Conservation (phyloP, 257 asterid species). For the Nicotiana knightiana region DNA sequence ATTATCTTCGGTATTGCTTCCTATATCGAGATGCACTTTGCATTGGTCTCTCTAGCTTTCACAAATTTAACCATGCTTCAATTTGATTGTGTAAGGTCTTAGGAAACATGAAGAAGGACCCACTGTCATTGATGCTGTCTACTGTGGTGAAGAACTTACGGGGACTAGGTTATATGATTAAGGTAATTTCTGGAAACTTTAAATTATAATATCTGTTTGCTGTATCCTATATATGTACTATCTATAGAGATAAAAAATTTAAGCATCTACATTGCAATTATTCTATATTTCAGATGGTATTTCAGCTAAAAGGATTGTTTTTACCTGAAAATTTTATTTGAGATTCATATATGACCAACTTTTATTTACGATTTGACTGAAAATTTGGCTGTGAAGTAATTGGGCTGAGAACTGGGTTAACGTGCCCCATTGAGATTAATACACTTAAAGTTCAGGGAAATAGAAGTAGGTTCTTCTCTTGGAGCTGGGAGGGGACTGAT, state of each 20-base stretch:
- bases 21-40: background rate
- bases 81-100: conserved; percentile 48
- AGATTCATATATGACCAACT: background rate
- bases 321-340: background rate
- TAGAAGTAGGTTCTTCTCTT: background rate
- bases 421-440: background rate
- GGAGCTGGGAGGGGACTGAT: background rate
- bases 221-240: conserved; percentile 11
- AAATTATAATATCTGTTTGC: background rate
- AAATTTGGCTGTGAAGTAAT: background rate
- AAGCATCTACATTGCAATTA: background rate
- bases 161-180: conserved; percentile 66
- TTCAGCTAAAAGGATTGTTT: background rate
- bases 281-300: background rate
- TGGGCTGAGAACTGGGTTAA: background rate
- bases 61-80: background rate
- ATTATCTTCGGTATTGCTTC: background rate
- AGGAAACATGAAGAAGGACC: conserved; percentile 82
- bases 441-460: background rate
- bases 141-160: conserved; percentile 71
- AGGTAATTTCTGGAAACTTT: conserved; percentile 42
- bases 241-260: background rate
- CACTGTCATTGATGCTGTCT: conserved; percentile 69
- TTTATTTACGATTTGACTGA: background rate
- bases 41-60: conserved; percentile 1